Evolutionary conservation across 2,329 filamentous ascomycete genomes (phyloP).

Genomic region (Beauveria pseudobassiana): DNA sequence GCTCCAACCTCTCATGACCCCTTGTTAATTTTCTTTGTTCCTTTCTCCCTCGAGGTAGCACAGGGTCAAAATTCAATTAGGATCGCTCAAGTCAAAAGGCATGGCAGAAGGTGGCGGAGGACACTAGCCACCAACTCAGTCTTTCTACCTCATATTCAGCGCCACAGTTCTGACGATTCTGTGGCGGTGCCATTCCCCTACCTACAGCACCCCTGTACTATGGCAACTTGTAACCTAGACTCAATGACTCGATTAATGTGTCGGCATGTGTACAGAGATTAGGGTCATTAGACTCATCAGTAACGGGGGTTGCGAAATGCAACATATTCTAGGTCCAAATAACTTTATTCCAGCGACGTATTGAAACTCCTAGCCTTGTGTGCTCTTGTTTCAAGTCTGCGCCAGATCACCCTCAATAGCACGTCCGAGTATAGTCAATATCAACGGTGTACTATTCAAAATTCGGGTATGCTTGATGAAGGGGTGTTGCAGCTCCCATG

Average conservation of each 20-base stretch:
- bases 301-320: neutral
- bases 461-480: no score
- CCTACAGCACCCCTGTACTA: neutral
- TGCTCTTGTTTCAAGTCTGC: neutral
- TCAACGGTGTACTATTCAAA: no score
- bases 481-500: no score
- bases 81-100: neutral
- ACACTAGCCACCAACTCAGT: neutral
- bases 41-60: neutral
- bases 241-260: neutral
- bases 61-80: neutral
- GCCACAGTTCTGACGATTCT: neutral
- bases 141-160: neutral
- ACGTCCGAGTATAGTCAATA: neutral
- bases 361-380: neutral
- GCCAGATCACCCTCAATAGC: neutral
- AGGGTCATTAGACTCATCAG: neutral
- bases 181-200: neutral
- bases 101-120: neutral
- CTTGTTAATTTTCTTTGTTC: neutral
- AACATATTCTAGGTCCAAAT: neutral
- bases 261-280: neutral
- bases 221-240: neutral
- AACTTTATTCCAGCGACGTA: neutral
- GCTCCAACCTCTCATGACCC: neutral